Percentiles rank a stretch among this genome's conserved stretches.
phyloP scores from a whole-genome alignment of 2,329 filamentous ascomycete species.

The Fusarium sp. region DNA sequence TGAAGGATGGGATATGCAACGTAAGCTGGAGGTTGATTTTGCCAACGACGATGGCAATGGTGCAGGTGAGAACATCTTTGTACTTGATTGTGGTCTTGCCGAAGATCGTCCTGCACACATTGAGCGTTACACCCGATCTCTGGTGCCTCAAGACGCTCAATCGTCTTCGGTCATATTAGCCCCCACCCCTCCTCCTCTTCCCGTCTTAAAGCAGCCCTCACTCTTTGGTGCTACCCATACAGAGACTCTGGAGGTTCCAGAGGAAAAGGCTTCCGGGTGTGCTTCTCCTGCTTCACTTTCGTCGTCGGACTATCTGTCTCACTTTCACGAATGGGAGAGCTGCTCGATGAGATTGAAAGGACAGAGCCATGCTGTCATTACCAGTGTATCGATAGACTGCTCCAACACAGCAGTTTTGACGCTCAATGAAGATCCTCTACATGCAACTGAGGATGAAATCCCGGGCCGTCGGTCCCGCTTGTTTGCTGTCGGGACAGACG shows the following conservation, averaged over 20 bases:
- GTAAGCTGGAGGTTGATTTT: conserved; percentile 89
- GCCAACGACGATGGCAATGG: conserved; percentile 80
- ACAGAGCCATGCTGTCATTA: conserved; percentile 71
- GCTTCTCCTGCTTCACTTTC: conserved; percentile 43
- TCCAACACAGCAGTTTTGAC: conserved; percentile 80
- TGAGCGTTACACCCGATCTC: conserved; percentile 57
- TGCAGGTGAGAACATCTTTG: conserved; percentile 80
- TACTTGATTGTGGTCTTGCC: conserved; percentile 78
- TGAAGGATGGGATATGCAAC: conserved; percentile 91
- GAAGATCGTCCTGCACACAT: conserved; percentile 63
- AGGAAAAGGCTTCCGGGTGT: conserved; percentile 40
- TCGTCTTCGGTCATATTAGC: conserved; percentile 20
- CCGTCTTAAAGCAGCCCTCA: conserved; percentile 36
- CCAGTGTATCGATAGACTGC: conserved; percentile 76
- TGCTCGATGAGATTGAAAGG: conserved; percentile 63
- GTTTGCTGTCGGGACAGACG: conserved; percentile 82
- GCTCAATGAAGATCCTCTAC: conserved; percentile 80
- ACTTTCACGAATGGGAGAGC: conserved; percentile 50
- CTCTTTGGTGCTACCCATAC: conserved; percentile 47
- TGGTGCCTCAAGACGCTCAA: conserved; percentile 34
- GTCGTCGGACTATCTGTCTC: conserved; percentile 21
- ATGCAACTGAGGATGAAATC: conserved; percentile 68
- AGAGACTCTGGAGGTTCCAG: conserved; percentile 20
- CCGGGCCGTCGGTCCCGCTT: conserved; percentile 88
- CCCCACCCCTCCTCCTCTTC: conserved; percentile 6